A percentile compares a stretch with the other conserved stretches of the same genome.
These are phyloP conservation scores for Pichia paraexigua DNA, from an alignment of 805 yeast genomes.

Conservation along the genomic window DNA sequence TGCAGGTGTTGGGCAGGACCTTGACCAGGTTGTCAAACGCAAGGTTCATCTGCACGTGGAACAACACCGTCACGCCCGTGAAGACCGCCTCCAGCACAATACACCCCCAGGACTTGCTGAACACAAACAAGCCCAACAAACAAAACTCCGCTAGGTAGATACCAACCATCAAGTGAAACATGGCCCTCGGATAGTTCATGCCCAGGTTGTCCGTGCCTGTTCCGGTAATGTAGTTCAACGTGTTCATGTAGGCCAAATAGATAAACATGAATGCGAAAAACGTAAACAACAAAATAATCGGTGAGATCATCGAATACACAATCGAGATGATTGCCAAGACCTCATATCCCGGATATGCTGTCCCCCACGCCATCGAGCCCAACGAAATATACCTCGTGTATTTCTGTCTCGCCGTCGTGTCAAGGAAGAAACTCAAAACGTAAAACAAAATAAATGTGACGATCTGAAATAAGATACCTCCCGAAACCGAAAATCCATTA, in stretches of 20 bases:
- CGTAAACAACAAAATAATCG: constrained; percentile 72
- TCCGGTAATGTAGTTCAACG: constrained; percentile 58
- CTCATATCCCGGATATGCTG: constrained; percentile 67
- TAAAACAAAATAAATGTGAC: constrained; percentile 52
- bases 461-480: constrained; percentile 59
- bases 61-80: constrained; percentile 55
- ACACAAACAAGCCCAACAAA: constrained; percentile 76
- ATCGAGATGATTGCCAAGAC: constrained; percentile 62
- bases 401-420: constrained; percentile 60
- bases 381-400: constrained; percentile 50
- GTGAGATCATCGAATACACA: constrained; percentile 69
- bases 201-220: constrained; percentile 76
- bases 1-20: constrained; percentile 59
- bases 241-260: constrained; percentile 74
- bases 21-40: constrained; percentile 60
- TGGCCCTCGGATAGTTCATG: constrained; percentile 75
- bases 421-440: constrained; percentile 47
- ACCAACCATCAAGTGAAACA: constrained; percentile 84
- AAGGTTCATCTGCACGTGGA: constrained; percentile 52
- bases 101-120: constrained; percentile 95
- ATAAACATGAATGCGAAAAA: constrained; percentile 60
- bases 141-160: constrained; percentile 83
- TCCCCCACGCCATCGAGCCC: constrained; percentile 59
- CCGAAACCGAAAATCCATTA: constrained; percentile 60
- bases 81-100: constrained; percentile 66